A percentile compares a stretch with the other conserved stretches of the same genome.
Conservation (phyloP, 108 stramenopile genomes). For the Craspedostauros australis region DNA sequence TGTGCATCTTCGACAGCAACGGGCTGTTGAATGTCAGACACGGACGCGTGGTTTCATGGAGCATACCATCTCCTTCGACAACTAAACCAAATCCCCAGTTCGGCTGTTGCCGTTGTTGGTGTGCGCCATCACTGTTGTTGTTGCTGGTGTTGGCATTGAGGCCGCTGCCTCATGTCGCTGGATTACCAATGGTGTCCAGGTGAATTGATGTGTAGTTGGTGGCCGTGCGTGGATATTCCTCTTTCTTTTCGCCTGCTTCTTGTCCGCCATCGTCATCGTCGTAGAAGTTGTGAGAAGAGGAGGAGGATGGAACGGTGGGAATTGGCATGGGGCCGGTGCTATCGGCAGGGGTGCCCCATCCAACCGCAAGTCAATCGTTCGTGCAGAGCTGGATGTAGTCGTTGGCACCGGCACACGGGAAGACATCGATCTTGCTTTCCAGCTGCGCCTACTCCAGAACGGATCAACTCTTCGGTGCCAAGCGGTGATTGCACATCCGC, state of each 20-base stretch:
- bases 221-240: constrained; percentile 1
- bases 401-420: constrained; percentile 34
- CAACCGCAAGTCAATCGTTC: constrained; percentile 39
- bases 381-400: constrained; percentile 44
- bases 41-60: constrained; percentile 40
- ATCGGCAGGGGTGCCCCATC: constrained; percentile 25
- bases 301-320: too few relatives aligned
- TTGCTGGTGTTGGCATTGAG: background rate
- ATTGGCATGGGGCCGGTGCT: too few relatives aligned
- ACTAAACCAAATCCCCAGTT: constrained; percentile 50
- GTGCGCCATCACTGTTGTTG: constrained; percentile 1
- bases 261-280: too few relatives aligned
- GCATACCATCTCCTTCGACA: constrained; percentile 33
- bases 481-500: constrained; percentile 44
- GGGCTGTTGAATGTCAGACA: constrained; percentile 56
- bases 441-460: constrained; percentile 47
- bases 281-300: too few relatives aligned
- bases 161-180: too few relatives aligned
- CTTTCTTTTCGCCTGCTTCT: background rate
- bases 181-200: too few relatives aligned
- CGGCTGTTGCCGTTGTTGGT: constrained; percentile 5
- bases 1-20: constrained; percentile 14
- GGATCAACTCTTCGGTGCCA: constrained; percentile 34
- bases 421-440: constrained; percentile 53
- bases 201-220: too few relatives aligned